phyloP scores from a whole-genome alignment of 1,284 basidiomycete genomes.

The Omphalotus olearius region DNA sequence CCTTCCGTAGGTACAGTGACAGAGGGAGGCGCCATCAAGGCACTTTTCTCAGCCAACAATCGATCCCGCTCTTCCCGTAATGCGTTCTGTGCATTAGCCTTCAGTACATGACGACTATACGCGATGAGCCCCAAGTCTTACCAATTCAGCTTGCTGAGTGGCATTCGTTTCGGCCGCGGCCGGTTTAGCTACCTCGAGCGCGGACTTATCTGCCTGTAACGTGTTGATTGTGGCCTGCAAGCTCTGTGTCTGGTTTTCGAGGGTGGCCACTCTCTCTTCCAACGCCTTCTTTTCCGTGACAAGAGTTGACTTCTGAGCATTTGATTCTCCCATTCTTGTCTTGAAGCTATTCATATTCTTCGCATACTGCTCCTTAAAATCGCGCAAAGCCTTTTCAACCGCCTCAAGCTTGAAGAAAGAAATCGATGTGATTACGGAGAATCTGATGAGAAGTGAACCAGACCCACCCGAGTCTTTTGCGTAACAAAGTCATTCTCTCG shows the following conservation, averaged over 20 bases:
- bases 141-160: background rate
- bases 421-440: background rate
- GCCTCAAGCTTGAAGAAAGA: constrained; percentile 22
- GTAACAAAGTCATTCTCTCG: constrained; percentile 33
- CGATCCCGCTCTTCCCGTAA: constrained; percentile 59
- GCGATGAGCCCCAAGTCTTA: background rate
- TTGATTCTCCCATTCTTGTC: constrained; percentile 30
- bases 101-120: background rate
- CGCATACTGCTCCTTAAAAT: constrained; percentile 29
- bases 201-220: constrained; percentile 30
- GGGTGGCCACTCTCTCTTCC: constrained; percentile 29
- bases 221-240: constrained; percentile 32
- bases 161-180: constrained; percentile 16
- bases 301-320: constrained; percentile 27
- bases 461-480: constrained; percentile 17
- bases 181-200: constrained; percentile 20
- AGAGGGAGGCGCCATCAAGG: constrained; percentile 30
- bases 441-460: constrained; percentile 10
- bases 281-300: constrained; percentile 32
- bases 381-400: constrained; percentile 31
- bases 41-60: constrained; percentile 55
- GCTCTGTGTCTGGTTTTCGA: constrained; percentile 34
- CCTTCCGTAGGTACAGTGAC: constrained; percentile 22
- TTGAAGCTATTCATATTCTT: constrained; percentile 29
- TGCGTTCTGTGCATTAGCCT: constrained; percentile 34